These are phyloP conservation scores for Fusarium cyanostomum DNA, from an alignment of 2,329 filamentous ascomycete species.

Conservation along the genomic window DNA sequence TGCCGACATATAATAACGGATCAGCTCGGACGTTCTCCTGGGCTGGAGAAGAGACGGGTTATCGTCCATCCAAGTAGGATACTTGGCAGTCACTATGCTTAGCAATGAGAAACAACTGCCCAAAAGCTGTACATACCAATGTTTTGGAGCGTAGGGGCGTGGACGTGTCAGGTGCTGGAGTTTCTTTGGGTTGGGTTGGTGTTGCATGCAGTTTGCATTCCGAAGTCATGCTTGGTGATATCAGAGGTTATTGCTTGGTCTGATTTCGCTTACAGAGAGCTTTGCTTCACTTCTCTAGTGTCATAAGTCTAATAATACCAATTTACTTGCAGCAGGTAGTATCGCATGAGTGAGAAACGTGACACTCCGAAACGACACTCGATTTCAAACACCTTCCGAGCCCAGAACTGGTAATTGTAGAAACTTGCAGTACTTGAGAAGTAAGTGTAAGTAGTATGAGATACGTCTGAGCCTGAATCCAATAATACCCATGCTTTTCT, in stretches of 20 bases:
- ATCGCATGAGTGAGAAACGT: not conserved
- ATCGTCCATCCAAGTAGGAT: conserved; percentile 37
- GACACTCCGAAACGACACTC: not conserved
- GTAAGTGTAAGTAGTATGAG: too few relatives aligned
- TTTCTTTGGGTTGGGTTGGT: not conserved
- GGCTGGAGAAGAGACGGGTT: conserved; percentile 43
- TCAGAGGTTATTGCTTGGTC: not conserved
- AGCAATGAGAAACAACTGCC: too few relatives aligned
- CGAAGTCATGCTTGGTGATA: not conserved
- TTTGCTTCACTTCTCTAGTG: not conserved
- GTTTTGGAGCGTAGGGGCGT: not conserved
- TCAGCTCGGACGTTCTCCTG: conserved; percentile 44
- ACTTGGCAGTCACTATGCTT: too few relatives aligned
- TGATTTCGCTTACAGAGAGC: not conserved
- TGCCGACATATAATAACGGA: conserved; percentile 46
- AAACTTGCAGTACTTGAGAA: too few relatives aligned
- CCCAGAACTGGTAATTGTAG: too few relatives aligned
- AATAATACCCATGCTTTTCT: too few relatives aligned
- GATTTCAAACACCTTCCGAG: too few relatives aligned
- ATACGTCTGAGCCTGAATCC: too few relatives aligned
- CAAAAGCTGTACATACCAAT: not conserved
- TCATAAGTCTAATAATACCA: not conserved
- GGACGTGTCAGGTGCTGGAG: not conserved
- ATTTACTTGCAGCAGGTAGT: not conserved
- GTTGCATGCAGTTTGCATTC: not conserved